These are phyloP conservation scores for Mycena rosella DNA, from an alignment of 768 basidiomycete genomes.

Conservation along the genomic window DNA sequence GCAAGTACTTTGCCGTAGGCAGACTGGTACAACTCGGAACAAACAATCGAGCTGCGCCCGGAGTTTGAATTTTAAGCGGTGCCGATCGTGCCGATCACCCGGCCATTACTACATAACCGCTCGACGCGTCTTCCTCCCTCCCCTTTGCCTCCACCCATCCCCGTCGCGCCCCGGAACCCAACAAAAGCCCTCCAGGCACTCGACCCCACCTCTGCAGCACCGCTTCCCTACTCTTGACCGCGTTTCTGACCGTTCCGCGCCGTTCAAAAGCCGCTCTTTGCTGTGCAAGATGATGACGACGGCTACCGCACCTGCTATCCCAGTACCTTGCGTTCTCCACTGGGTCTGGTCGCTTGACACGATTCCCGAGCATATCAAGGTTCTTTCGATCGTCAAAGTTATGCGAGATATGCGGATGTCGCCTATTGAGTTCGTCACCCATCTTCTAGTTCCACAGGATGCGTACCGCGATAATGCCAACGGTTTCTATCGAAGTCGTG, in stretches of 20 bases:
- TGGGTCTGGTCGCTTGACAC: not conserved
- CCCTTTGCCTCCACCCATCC: not conserved
- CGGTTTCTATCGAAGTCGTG: constrained; percentile 8
- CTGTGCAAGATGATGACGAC: too few relatives aligned
- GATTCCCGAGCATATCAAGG: not conserved
- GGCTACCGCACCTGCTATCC: not conserved
- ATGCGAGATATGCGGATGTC: not conserved
- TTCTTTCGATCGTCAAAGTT: not conserved
- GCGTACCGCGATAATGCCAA: not conserved
- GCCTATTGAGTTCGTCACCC: not conserved
- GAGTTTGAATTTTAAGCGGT: too few relatives aligned
- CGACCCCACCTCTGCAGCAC: too few relatives aligned
- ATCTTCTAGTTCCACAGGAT: not conserved
- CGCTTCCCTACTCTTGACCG: too few relatives aligned
- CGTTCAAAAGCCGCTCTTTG: too few relatives aligned
- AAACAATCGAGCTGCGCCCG: too few relatives aligned
- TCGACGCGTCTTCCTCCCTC: not conserved
- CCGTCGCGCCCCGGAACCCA: not conserved
- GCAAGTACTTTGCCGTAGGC: too few relatives aligned
- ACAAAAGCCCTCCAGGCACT: not conserved
- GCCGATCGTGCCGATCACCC: too few relatives aligned
- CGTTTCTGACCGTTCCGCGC: too few relatives aligned
- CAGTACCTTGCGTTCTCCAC: not conserved
- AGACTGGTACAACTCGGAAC: too few relatives aligned
- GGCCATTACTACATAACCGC: too few relatives aligned